Conservation (phyloP, 1,139 yeast species). For the Saccharomycopsis hybrid region DNA sequence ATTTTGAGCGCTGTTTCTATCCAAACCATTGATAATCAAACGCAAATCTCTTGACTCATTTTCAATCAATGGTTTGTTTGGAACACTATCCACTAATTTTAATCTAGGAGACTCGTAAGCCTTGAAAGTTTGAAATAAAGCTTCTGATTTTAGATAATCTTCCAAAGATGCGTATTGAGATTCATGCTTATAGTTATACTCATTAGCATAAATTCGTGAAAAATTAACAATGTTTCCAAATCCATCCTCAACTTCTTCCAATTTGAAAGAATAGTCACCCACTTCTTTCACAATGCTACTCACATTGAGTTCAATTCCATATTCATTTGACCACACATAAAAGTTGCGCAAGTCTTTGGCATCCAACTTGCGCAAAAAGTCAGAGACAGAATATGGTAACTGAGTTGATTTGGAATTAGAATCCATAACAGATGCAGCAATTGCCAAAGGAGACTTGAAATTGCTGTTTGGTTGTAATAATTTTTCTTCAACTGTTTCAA, state of each 20-base stretch:
- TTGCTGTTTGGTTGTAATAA: conserved; percentile 43
- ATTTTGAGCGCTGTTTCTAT: conserved; percentile 1
- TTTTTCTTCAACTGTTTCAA: conserved; percentile 38
- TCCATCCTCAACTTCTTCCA: conserved; percentile 65
- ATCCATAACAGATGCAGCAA: conserved; percentile 30
- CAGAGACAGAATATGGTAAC: conserved; percentile 29
- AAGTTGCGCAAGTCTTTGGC: conserved; percentile 34
- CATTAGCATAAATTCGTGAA: conserved; percentile 31
- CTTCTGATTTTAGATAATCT: conserved; percentile 22
- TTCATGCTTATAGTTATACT: conserved; percentile 22
- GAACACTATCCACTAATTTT: conserved; percentile 26
- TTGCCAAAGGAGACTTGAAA: conserved; percentile 34
- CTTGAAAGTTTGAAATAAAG: conserved; percentile 31
- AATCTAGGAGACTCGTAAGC: conserved; percentile 61
- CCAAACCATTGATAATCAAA: conserved; percentile 26
- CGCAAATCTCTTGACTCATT: conserved; percentile 13
- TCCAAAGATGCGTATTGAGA: conserved; percentile 17
- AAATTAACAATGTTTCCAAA: conserved; percentile 65
- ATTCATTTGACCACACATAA: conserved; percentile 45
- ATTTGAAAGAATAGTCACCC: conserved; percentile 60
- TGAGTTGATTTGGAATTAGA: conserved; percentile 32
- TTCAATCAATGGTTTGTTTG: conserved; percentile 18
- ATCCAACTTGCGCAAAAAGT: conserved; percentile 22
- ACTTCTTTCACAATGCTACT: conserved; percentile 38
- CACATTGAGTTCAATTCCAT: conserved; percentile 35